These are phyloP conservation scores for Leptodermis oblonga DNA, from an alignment of 257 asterid species.

Conservation along the genomic window DNA sequence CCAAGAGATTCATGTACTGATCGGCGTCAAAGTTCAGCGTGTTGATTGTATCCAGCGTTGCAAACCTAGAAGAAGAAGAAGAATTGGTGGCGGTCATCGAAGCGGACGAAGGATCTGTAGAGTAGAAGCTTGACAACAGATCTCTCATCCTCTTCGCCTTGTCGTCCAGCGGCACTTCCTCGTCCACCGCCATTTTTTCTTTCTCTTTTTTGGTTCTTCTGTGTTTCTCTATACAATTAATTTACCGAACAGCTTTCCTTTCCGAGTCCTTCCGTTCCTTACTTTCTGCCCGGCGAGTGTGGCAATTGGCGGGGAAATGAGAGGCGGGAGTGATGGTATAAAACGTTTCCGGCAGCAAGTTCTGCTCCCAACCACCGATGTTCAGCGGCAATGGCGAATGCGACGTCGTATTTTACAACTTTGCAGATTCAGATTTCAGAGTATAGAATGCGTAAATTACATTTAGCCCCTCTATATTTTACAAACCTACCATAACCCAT, in stretches of 20 bases:
- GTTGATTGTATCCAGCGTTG: slow-evolving; percentile 92
- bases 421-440: too few relatives aligned
- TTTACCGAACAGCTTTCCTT: too few relatives aligned
- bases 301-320: background rate
- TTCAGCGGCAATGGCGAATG: background rate
- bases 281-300: too few relatives aligned
- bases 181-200: slow-evolving; percentile 56
- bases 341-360: background rate
- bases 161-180: slow-evolving; percentile 62
- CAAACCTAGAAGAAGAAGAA: slow-evolving; percentile 63
- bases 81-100: slow-evolving; percentile 31
- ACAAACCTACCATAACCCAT: too few relatives aligned
- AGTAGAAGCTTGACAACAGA: slow-evolving; percentile 86
- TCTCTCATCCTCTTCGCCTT: slow-evolving; percentile 98
- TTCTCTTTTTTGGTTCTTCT: background rate
- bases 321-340: background rate
- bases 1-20: slow-evolving; percentile 97
- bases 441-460: too few relatives aligned
- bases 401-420: background rate
- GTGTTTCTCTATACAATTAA: background rate
- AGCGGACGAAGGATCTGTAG: slow-evolving; percentile 62
- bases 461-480: too few relatives aligned
- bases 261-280: too few relatives aligned
- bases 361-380: background rate
- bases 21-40: slow-evolving; percentile 83